Evolutionary conservation across 192 early-diverging fungal species (phyloP), one percentile per base, ranked within the genome.

Genomic region (Backusella liffmaniae): DNA sequence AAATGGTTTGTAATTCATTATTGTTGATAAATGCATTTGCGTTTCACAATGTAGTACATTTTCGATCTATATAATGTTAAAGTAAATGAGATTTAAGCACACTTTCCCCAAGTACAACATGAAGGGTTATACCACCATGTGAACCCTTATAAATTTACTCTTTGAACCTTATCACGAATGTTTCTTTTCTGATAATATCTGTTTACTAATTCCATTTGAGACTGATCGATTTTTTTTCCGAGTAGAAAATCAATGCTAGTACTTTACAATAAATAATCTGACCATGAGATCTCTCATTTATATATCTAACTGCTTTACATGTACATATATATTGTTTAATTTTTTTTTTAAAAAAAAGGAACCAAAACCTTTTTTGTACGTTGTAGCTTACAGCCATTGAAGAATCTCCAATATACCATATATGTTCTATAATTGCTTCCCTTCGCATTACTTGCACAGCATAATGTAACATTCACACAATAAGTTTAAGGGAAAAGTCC

Each of bases 401-500:
- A 16, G 56, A 62, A 13, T 29, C 56, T 62, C 12, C 23, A 62
- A 12, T 62, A 62, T 62, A 62, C 56, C 56, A 29, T 23, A 56
- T 56, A 56, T 56, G 26, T 56, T 62, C 12, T 62, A 62, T 62
- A 62, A 26, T 62, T 62, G 21, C 26, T 29, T 4, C 1, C 9
- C 21, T 62, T 62, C 0, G 26, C 26, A 62, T 62, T 62, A 62
- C 21, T 62, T 62, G 12, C 56, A 62, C 56, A 62, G 4, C 56
- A 62, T 62, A 10, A 62, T 62, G 56, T 62, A 62, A 62, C 56
- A 13, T 29, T 62, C 23, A 62, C 56, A 62, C 56, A 62, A 62
- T 29, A 29, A 21, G 18, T 56, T 56, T 10, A 56, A 56, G n/a
- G 21, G 8, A 26, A 62, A 13, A 62, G 8, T 21, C 9, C n/a